Percentiles rank a stretch among this genome's conserved stretches.
Evolutionary conservation across 2,329 filamentous ascomycete species (phyloP).

Genomic region (Orbilia oligospora): DNA sequence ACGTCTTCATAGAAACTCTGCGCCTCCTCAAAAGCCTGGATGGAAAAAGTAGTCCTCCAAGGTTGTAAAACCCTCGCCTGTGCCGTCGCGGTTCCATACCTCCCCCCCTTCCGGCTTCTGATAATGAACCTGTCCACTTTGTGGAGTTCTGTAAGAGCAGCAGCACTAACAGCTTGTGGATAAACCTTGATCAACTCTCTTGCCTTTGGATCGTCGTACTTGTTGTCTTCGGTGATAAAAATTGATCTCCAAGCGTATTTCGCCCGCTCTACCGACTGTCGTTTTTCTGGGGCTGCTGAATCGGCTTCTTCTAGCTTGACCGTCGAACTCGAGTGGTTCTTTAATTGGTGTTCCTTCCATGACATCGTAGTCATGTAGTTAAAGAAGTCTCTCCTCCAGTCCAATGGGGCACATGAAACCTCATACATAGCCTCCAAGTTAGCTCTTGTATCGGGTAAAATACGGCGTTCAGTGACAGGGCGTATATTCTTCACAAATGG

Average conservation of each 20-base stretch:
- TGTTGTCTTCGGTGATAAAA: conserved; percentile 47
- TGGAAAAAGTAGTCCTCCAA: conserved; percentile 50
- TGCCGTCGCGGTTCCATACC: conserved; percentile 55
- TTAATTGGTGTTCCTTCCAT: conserved; percentile 59
- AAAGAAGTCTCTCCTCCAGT: conserved; percentile 53
- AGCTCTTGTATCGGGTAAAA: conserved; percentile 29
- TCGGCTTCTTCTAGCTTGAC: conserved; percentile 24
- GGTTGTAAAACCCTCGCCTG: conserved; percentile 54
- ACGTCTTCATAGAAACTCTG: conserved; percentile 37
- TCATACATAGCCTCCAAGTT: conserved; percentile 37
- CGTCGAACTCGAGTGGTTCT: conserved; percentile 40
- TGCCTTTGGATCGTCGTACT: conserved; percentile 49
- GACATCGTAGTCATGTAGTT: conserved; percentile 59
- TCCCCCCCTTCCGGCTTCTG: conserved; percentile 41
- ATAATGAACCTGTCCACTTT: conserved; percentile 53
- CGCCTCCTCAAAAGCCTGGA: conserved; percentile 45
- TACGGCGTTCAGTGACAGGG: conserved; percentile 39
- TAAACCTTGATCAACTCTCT: conserved; percentile 46
- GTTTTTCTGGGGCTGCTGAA: conserved; percentile 6
- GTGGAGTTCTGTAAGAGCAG: conserved; percentile 49
- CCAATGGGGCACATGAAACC: conserved; percentile 30
- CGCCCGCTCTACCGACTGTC: conserved; percentile 37
- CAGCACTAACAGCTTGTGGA: conserved; percentile 25
- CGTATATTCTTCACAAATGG: conserved; percentile 52
- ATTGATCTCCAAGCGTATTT: conserved; percentile 54